Base-by-base conservation (phyloP, 305 asterid genomes). In the Rubia tinctorum region DNA sequence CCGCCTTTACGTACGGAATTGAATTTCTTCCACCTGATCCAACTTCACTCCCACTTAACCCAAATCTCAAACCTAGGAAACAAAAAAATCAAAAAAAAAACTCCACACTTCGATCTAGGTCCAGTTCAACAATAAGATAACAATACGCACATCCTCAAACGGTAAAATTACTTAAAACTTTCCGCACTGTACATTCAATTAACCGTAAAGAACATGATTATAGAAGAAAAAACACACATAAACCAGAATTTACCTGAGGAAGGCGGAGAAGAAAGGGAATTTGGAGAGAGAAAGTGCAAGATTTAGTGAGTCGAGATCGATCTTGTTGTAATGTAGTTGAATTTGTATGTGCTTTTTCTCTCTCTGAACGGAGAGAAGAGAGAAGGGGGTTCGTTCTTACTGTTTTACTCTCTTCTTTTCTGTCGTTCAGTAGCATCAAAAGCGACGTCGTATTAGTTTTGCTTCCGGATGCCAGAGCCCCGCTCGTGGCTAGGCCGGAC, bases 61-160 rank as follows among this genome's bases (percentile, higher is more conserved):
- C 76, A 75, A 80, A 78, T 79, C 77, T 79, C 79, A 75, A 78
- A 79, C 82, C 73, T 82, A 66, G 61, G 60, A 78, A 81, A 59
- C 42, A 14, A 0, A 75, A 60, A 73, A 18, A 63, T 56, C 42
- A 47, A 71, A 74, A 78, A 63, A 72, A n/a, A 43, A 49, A 23
- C 45, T 39, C 66, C 45, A 61, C 42, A 66, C 55, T 37, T 63
- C 82, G 86, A 84, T 86, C 88, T 80, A 81, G 78, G 77, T 77
- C 66, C 58, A 73, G 70, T 47, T 77, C 66, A 18, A 59, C 76
- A 81, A 71, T 69, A 64, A 73, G 14, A 81, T 8, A 71, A 8
- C 10, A 44, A 69, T 22, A 76, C 14, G 9, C n/a, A 80, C 10
- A 71, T 6, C 12, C 53, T 71, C n/a, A 66, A 42, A 9, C 30